Conservation (phyloP, 169 alveolate species). For the Cyclospora cayetanensis region DNA sequence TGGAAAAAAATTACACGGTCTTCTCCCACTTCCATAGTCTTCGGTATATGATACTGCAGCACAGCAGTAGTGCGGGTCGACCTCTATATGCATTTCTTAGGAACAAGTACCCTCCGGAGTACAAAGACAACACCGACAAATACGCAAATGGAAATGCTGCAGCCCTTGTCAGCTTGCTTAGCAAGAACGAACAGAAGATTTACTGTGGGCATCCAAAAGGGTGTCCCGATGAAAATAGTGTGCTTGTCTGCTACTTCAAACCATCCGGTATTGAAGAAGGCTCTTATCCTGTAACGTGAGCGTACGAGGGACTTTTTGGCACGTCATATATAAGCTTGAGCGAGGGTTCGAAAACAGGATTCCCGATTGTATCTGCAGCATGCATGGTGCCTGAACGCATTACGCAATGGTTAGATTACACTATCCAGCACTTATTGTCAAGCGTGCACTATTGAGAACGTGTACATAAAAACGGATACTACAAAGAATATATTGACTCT, state of each 20-base stretch:
- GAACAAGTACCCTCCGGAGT: background rate
- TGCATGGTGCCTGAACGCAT: too few species aligned
- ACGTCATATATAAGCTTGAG: too few species aligned
- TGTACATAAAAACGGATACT: too few species aligned
- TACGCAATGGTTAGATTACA: too few species aligned
- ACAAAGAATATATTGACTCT: too few species aligned
- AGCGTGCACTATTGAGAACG: too few species aligned
- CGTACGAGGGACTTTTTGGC: too few species aligned
- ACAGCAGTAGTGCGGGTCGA: background rate
- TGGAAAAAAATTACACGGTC: background rate
- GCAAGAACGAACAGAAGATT: background rate
- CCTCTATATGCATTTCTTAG: background rate
- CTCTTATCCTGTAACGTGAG: background rate
- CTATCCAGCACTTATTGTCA: too few species aligned
- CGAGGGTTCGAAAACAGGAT: too few species aligned
- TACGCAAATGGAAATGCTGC: constrained; percentile 4
- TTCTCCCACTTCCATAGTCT: background rate
- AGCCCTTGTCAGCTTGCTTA: background rate
- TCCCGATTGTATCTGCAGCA: too few species aligned
- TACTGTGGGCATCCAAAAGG: background rate
- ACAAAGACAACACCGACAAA: background rate
- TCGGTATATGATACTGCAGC: background rate
- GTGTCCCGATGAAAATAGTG: background rate
- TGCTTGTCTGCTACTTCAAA: background rate
- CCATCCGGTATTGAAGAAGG: background rate